Evolutionary conservation across 257 asterid genomes (phyloP), one percentile per base, ranked within the genome.

Genomic region (Salvia rosmarinus): DNA sequence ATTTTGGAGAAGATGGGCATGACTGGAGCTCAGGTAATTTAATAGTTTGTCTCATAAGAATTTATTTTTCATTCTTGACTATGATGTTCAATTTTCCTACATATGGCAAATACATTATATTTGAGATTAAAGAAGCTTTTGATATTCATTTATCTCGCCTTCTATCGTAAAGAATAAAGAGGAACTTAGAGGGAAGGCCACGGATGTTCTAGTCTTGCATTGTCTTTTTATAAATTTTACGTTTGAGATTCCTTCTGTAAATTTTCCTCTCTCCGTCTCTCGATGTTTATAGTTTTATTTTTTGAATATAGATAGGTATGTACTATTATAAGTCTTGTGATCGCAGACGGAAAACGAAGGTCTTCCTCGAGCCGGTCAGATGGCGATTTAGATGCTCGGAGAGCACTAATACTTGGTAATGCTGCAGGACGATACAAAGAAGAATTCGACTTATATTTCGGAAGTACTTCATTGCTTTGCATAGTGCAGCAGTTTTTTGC

Each of bases 301-400:
- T 6, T 6, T 37, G 43, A 11, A 37, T 37, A 37, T 37, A 37
- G 43, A 37, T 37, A 37, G 11, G 43, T 37, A 37, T 6, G 43
- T 37, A 37, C 43, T 37, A n/a, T 46, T 10, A 25, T 61, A 50
- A 40, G 57, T 46, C 9, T 25, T 47, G 47, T 71, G 62, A 79
- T 72, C 81, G 79, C 96, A 95, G 98, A 88, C 85, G 57, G 99
- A 91, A 89, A 75, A 84, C 98, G 9, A 91, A 94, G 79, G 90
- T 94, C 72, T 94, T 94, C 76, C 81, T 94, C 30, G 99, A 84
- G 96, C 99, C 64, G 98, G 97, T 78, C 98, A 95, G 77, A 91
- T 95, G 98, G 98, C 14, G 98, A 91, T 42, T 84, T 95, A 73
- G 99, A 95, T 89, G 96, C 95, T 51, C 95, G 84, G 25, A 82